These are phyloP conservation scores for Cordia subcordata DNA, from an alignment of 257 asterid genomes.

Conservation along the genomic window DNA sequence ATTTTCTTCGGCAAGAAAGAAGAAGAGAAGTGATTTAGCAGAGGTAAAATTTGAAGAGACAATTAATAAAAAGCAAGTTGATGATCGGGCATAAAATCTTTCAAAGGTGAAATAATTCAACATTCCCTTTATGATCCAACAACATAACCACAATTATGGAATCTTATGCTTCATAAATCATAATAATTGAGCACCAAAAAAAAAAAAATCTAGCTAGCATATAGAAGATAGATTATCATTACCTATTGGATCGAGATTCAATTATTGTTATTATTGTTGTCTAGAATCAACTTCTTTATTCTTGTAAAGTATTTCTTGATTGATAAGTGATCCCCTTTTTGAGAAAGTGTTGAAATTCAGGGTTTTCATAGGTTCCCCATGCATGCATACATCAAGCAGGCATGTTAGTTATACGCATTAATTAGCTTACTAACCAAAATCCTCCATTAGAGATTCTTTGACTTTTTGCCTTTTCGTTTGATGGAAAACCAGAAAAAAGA, in stretches of 20 bases:
- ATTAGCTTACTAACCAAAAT: too few relatives aligned
- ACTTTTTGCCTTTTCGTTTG: background rate
- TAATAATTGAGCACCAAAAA: background rate
- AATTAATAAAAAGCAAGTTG: slow-evolving; percentile 6
- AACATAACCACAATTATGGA: background rate
- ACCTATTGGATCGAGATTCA: slow-evolving; percentile 1
- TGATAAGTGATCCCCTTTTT: too few relatives aligned
- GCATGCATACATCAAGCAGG: background rate
- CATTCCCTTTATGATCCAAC: background rate
- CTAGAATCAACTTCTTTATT: background rate
- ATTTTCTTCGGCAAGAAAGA: background rate
- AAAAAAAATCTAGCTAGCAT: too few relatives aligned
- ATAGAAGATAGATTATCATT: too few relatives aligned
- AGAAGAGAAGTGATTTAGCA: background rate
- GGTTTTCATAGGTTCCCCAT: background rate
- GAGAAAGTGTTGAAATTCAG: too few relatives aligned
- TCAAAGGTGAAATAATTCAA: background rate
- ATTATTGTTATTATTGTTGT: slow-evolving; percentile 4
- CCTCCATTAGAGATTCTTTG: background rate
- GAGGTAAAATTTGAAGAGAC: background rate
- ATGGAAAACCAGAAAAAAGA: too few relatives aligned
- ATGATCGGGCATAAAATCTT: slow-evolving; percentile 13
- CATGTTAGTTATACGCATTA: background rate
- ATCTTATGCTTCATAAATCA: background rate
- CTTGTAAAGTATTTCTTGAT: background rate